Evolutionary conservation across 441 rosid species (phyloP).

Genomic region (Eugenia klotzschiana): DNA sequence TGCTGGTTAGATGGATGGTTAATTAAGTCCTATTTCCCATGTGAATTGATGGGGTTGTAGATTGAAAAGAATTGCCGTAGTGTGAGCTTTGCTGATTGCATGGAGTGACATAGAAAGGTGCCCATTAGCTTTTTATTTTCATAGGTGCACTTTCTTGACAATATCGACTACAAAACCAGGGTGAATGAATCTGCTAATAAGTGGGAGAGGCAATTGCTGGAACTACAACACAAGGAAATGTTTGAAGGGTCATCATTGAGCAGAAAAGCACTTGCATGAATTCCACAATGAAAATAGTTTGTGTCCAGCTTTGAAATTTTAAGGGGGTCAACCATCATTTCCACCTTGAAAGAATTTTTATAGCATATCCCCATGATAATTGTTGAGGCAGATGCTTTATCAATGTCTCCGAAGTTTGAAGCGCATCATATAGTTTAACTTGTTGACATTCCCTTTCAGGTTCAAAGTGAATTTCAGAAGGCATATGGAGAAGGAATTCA

Average conservation of each 20-base stretch:
- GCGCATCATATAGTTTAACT: background rate
- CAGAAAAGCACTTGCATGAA: background rate
- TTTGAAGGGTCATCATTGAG: background rate
- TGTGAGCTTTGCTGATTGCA: background rate
- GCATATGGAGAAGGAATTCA: constrained; percentile 82
- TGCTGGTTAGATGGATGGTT: background rate
- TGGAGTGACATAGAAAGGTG: background rate
- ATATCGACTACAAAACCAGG: background rate
- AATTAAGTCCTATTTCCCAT: background rate
- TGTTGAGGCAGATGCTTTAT: background rate
- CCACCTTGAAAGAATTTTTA: background rate
- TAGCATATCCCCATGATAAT: background rate
- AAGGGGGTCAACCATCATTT: background rate
- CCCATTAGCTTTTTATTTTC: background rate
- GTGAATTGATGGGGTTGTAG: background rate
- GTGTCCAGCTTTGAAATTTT: background rate
- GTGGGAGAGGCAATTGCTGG: background rate
- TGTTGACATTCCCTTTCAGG: constrained; percentile 33
- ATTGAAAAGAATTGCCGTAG: background rate
- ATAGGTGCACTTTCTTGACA: background rate
- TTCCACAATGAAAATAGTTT: background rate
- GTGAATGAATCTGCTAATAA: background rate
- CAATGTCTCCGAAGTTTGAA: background rate
- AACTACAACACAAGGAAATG: background rate
- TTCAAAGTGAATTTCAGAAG: constrained; percentile 92